Base-by-base conservation (phyloP, 805 yeast genomes). In the Ogataea ganodermae region DNA sequence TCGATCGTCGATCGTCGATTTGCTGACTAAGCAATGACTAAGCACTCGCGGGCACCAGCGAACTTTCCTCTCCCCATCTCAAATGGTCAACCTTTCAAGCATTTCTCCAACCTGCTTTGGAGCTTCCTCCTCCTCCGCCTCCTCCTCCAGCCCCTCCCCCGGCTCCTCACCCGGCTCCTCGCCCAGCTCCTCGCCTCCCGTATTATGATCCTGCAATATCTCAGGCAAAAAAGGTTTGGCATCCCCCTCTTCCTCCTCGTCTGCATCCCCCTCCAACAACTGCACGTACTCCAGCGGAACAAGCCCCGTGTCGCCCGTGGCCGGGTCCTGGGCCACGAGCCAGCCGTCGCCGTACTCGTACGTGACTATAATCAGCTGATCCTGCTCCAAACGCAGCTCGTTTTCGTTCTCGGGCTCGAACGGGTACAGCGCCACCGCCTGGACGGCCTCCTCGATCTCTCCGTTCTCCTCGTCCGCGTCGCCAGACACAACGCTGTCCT, bases 271-370 rank as follows among this genome's bases (percentile, higher is more conserved):
- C 8, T 12, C 48, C 13, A 38, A 41, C 4, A 78, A 64, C 47
- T 87, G 85, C 24, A 94, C 97, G 60, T 91, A 94, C 59, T 88
- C 97, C 60, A 91, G 96, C 1, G 99, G 99, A 5, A 94, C 96
- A 43, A 94, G 77, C 1, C 99, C 99, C 10, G 95, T 87, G 52
- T 83, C 86, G 1, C 89, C 89, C 2, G 86, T 76, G 22, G 61
- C 73, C 1, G 88, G 84, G 59, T 89, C 90, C 57, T 80, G 83
- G 0, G 97, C 98, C 43, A 94, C 97, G 3, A 94, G 76, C 99
- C 99, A 94, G 6, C 99, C 99, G 65, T 92, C 97, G 21, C 98
- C 98, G 65, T 92, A 96, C 48, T 95, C 80, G 65, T 91, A 92
- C 49, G 85, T 81, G 24, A 94, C 86, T 79, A 90, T 84, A 2